Percentiles rank a stretch among this genome's conserved stretches.
These are phyloP conservation scores for Aegilops umbellulata DNA, from an alignment of 176 grass and related monocot genomes.

Conservation along the genomic window DNA sequence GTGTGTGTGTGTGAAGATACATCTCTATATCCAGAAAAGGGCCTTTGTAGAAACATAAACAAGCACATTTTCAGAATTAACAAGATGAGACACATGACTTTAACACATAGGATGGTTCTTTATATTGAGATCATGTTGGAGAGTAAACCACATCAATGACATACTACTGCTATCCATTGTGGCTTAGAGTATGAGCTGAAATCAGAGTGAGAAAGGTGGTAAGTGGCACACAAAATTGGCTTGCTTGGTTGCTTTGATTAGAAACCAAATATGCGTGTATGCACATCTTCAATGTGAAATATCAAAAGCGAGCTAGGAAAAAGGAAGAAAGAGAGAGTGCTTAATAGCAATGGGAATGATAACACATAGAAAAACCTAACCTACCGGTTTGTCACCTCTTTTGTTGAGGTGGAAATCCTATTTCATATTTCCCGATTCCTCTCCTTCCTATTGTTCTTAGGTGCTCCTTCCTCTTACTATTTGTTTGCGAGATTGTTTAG, in stretches of 20 bases:
- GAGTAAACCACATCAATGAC: background rate
- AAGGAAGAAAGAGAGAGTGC: background rate
- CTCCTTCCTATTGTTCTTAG: conserved; percentile 22
- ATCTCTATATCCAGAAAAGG: background rate
- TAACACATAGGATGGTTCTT: background rate
- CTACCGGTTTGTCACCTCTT: background rate
- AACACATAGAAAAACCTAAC: background rate
- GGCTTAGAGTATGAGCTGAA: background rate
- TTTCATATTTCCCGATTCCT: background rate
- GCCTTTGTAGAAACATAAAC: background rate
- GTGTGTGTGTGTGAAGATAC: too few species aligned
- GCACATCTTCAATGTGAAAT: too few species aligned
- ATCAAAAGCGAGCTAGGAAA: background rate
- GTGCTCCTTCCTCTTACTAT: conserved; percentile 15
- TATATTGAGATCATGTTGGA: background rate
- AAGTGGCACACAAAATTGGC: background rate
- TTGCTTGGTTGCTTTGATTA: too few species aligned
- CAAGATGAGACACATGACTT: background rate
- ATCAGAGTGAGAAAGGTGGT: background rate
- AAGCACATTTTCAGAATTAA: background rate
- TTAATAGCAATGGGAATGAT: background rate
- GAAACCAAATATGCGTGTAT: too few species aligned
- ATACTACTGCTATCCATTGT: background rate
- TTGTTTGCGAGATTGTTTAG: background rate
- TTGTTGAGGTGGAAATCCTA: background rate